Percentiles rank a stretch among this genome's conserved stretches.
phyloP scores from a whole-genome alignment of 2,329 filamentous ascomycete genomes.

The Phyllosticta citribraziliensis region DNA sequence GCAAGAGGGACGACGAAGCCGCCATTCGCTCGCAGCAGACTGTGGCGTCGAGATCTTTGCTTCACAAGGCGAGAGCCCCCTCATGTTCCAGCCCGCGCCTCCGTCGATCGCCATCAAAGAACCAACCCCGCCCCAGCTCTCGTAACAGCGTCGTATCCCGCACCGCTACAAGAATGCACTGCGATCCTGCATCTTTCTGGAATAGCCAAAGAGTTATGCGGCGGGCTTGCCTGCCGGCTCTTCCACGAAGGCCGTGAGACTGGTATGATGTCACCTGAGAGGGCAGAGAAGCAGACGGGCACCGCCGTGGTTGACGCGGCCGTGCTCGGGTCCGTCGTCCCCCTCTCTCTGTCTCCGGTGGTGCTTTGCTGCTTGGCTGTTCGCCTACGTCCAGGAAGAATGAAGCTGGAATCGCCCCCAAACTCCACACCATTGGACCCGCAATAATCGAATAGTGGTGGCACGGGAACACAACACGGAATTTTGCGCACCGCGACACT shows the following conservation, averaged over 20 bases:
- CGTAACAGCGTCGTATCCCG: neutral
- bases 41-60: neutral
- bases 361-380: neutral
- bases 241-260: neutral
- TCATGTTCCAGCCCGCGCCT: neutral
- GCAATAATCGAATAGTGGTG: neutral
- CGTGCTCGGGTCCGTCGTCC: neutral
- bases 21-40: neutral
- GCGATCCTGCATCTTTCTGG: neutral
- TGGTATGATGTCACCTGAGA: neutral
- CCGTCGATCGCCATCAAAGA: neutral
- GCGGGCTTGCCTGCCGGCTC: neutral
- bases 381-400: neutral
- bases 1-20: neutral
- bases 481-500: neutral
- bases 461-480: neutral
- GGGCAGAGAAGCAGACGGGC: neutral
- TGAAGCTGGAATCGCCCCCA: neutral
- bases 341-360: neutral
- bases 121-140: neutral
- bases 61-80: neutral
- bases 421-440: neutral
- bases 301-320: neutral
- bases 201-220: too few relatives aligned
- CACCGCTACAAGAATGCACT: neutral